Conservation (phyloP, 2,329 filamentous ascomycete species). For the Pestalotiopsis sp. region DNA sequence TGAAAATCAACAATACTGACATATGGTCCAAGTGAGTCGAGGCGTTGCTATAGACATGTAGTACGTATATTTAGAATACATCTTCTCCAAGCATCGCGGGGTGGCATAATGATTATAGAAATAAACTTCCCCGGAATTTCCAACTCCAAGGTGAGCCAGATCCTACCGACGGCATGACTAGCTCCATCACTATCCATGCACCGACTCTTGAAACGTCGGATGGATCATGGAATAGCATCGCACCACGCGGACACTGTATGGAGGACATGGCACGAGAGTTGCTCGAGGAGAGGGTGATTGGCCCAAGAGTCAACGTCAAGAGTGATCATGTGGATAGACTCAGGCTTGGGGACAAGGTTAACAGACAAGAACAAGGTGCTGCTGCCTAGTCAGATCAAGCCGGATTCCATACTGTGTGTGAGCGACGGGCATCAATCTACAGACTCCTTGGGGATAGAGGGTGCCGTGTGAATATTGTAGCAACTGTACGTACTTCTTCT, state of each 20-base stretch:
- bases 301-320: background rate
- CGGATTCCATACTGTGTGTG: background rate
- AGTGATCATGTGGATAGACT: background rate
- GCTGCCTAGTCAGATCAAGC: background rate
- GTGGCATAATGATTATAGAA: background rate
- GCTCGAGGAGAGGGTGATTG: background rate
- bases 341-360: background rate
- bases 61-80: too few species aligned
- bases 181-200: background rate
- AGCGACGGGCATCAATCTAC: too few species aligned
- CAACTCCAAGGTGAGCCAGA: background rate
- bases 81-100: too few species aligned
- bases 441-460: too few species aligned
- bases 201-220: background rate
- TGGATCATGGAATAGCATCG: background rate
- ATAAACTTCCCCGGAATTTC: slow-evolving; percentile 1
- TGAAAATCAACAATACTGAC: too few species aligned
- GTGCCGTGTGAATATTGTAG: too few species aligned
- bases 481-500: too few species aligned
- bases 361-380: background rate
- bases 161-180: background rate
- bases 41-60: too few species aligned
- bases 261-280: background rate
- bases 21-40: too few species aligned
- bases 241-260: background rate